Evolutionary conservation across 1,284 basidiomycete species (phyloP).

Genomic region (Apiotrichum sp.): DNA sequence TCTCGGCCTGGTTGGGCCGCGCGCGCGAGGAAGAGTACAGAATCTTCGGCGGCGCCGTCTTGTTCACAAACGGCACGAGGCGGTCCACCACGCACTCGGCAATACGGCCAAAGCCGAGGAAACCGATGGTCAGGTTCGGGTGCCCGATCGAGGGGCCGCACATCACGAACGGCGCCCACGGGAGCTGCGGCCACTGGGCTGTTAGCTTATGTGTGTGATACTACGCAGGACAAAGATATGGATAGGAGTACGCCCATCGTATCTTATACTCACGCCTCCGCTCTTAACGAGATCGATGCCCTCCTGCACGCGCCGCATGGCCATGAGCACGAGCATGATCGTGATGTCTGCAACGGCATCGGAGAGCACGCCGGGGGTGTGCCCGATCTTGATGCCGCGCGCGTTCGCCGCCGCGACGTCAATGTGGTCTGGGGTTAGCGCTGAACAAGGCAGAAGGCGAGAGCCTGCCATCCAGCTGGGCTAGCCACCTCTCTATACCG

Average conservation of each 20-base stretch:
- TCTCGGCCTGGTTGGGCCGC: slow-evolving; percentile 44
- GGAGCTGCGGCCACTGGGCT: slow-evolving; percentile 55
- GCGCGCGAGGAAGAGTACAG: slow-evolving; percentile 35
- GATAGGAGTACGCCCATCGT: no score
- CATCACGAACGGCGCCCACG: slow-evolving; percentile 66
- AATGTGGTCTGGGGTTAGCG: slow-evolving; percentile 64
- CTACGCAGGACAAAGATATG: no score
- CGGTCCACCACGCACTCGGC: slow-evolving; percentile 71
- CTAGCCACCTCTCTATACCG: not conserved
- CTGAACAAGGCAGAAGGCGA: no score
- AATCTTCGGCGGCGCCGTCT: slow-evolving; percentile 27
- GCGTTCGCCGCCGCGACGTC: slow-evolving; percentile 60
- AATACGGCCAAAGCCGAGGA: slow-evolving; percentile 91
- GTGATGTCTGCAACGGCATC: slow-evolving; percentile 84
- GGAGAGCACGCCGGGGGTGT: slow-evolving; percentile 84
- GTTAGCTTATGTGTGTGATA: not conserved
- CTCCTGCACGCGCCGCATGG: slow-evolving; percentile 66
- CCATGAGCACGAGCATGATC: slow-evolving; percentile 86
- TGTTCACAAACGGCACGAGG: slow-evolving; percentile 64
- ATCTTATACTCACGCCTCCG: slow-evolving; percentile 53
- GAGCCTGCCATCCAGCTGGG: not conserved
- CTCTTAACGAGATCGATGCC: slow-evolving; percentile 59
- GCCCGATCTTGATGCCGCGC: slow-evolving; percentile 69
- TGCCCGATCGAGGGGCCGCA: slow-evolving; percentile 50
- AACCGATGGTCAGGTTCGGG: slow-evolving; percentile 61